Evolutionary conservation across 306 rosid species (phyloP), one percentile per base, ranked within the genome.

Genomic region (Oemleria cerasiformis): DNA sequence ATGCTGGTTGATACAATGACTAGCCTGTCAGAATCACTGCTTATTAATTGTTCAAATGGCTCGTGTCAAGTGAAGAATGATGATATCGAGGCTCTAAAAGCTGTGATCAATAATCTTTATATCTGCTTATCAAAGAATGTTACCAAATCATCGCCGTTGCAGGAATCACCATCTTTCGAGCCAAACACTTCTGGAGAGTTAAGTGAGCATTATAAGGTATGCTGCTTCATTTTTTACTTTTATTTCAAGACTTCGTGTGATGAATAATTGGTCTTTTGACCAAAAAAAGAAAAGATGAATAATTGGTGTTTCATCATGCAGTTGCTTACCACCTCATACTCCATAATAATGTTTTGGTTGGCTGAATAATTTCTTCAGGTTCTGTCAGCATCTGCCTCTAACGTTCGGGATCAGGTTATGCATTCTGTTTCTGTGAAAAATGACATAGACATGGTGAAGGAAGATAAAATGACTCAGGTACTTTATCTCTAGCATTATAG

Each of bases 401-500:
- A 38, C 67, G 48, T 74, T 74, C 81, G 58, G 77, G 80, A 54
- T 65, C 79, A 58, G 62, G 62, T 70, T 77, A 41, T 76, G 14
- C 81, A 71, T 69, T 80, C 81, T 51, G 42, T 72, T 72, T 72
- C 72, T 79, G 67, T 19, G 7, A 87, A 73, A 53, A 63, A 6
- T 79, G 81, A 76, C 71, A 39, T 79, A 21, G 80, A 86, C 77
- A 64, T 73, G 73, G 78, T 56, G 25, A 82, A 79, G 75, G 86
- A 82, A 79, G 95, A 82, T 74, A 74, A 79, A 67, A 88, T 84
- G 88, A 88, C 85, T 41, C 80, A 87, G 97, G 99, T 91, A 81
- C 63, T 49, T 23, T 44, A 48, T 63, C 20, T 64, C 50, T 62
- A 53, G 48, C 58, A 14, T 59, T 21, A 30, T 73, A 17, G 21